Conservation (phyloP, 2,329 filamentous ascomycete species). For the Aspergillus luchuensis region DNA sequence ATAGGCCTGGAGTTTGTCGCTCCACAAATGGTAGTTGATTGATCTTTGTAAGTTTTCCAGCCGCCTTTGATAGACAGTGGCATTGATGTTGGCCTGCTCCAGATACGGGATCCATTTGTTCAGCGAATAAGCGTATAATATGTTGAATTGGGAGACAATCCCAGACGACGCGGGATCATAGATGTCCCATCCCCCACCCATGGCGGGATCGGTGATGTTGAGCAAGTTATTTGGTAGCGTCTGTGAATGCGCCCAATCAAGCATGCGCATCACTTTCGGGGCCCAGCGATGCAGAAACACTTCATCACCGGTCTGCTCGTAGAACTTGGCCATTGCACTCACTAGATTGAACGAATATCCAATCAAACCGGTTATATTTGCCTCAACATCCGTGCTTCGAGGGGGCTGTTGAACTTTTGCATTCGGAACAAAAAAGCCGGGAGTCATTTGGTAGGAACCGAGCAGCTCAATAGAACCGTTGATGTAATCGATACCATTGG, state of each 20-base stretch:
- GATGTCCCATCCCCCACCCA: constrained; percentile 20
- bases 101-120: constrained; percentile 15
- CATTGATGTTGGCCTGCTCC: constrained; percentile 4
- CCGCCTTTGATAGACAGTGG: constrained; percentile 7
- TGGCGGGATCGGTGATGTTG: constrained; percentile 12
- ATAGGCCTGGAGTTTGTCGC: constrained; percentile 13
- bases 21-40: constrained; percentile 18
- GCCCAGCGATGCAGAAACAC: constrained; percentile 15
- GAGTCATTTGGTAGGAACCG: constrained; percentile 15
- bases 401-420: constrained; percentile 16
- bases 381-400: constrained; percentile 8
- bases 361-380: constrained; percentile 18
- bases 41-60: constrained; percentile 8
- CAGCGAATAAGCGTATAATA: constrained; percentile 16
- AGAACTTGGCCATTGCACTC: constrained; percentile 14
- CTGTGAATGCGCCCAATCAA: constrained; percentile 21
- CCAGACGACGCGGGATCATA: constrained; percentile 15
- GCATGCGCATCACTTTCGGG: constrained; percentile 6
- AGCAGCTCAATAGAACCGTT: constrained; percentile 18
- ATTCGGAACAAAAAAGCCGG: constrained; percentile 18
- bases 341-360: constrained; percentile 17
- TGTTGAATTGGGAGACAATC: constrained; percentile 16
- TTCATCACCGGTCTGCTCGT: constrained; percentile 14
- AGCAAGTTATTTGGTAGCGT: constrained; percentile 14
- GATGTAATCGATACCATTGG: constrained; percentile 14